Base-by-base conservation (phyloP, 352 stramenopile species). In the Pythium monospermum region DNA sequence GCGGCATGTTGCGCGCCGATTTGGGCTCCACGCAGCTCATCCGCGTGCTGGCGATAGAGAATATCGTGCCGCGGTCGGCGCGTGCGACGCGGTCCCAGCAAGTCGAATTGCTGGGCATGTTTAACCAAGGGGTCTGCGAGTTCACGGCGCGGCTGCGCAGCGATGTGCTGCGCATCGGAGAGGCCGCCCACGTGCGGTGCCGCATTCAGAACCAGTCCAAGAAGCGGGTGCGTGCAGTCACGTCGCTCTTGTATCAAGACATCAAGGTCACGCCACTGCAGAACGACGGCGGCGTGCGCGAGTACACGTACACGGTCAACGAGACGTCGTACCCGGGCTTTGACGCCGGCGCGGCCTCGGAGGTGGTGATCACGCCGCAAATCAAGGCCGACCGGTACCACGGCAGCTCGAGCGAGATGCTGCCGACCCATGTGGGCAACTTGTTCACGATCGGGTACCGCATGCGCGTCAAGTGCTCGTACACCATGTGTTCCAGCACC, bases 401-500 rank as follows among this genome's bases (percentile, higher is more conserved):
- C 22, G 25, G 13, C 3, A 16, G 10, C 4, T 18, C 32, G n/a
- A 19, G 10, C 33, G n/a, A n/a, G n/a, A 44, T 54, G 4, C 23
- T 51, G 22, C 37, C 53, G 4, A 51, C 53, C 22, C 41, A 51
- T n/a, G 35, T 46, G 13, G 53, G 53, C 16, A 51, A 37, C 5
- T 27, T 61, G 10, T 50, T 61, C 3, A 31, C 37, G 1, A 52
- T 61, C 21, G 3, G 50, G 23, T 61, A 61, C 45, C 46, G 46
- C 19, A 26, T 61, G 53, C 53, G 46, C 18, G 53, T 61, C 45
- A 54, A 50, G 39, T 44, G 28, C 18, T 49, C 44, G 21, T 55
- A 46, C 31, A 40, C 45, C 5, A 16, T 61, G 16, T 54, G 41
- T 27, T 39, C 53, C 15, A 61, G 53, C 38, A 55, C 44, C 10